These are phyloP conservation scores for Ehretia macrophylla DNA, from an alignment of 257 asterid genomes.

Conservation along the genomic window DNA sequence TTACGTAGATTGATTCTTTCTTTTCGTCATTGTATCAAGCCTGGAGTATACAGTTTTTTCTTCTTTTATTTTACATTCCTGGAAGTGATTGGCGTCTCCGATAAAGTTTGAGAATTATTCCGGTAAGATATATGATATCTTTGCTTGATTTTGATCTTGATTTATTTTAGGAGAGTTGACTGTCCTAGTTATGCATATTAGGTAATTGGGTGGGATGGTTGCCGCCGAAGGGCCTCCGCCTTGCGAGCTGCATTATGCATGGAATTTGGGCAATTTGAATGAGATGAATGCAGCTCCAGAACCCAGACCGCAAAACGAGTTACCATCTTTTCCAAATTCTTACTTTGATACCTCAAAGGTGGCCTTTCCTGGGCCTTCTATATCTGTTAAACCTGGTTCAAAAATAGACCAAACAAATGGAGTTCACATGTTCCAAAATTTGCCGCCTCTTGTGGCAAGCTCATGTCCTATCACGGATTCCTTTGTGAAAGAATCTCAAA, in stretches of 20 bases:
- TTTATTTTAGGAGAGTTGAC: slow-evolving; percentile 14
- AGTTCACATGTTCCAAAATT: slow-evolving; percentile 18
- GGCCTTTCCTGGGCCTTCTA: slow-evolving; percentile 18
- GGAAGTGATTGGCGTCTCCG: slow-evolving; percentile 18
- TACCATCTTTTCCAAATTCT: too few relatives aligned
- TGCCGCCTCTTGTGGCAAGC: slow-evolving; percentile 19
- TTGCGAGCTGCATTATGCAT: slow-evolving; percentile 43
- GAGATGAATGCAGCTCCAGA: slow-evolving; percentile 29
- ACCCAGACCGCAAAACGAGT: too few relatives aligned
- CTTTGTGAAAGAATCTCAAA: slow-evolving; percentile 22
- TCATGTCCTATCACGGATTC: slow-evolving; percentile 21
- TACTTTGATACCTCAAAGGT: too few relatives aligned
- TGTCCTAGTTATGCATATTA: slow-evolving; percentile 18
- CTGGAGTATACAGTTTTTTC: slow-evolving; percentile 31
- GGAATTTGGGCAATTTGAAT: slow-evolving; percentile 38
- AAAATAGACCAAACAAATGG: slow-evolving; percentile 27
- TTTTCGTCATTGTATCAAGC: slow-evolving; percentile 37
- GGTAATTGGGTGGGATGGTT: slow-evolving; percentile 56
- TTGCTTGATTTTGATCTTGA: slow-evolving; percentile 16
- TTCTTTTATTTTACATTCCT: slow-evolving; percentile 29
- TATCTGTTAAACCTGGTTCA: slow-evolving; percentile 24
- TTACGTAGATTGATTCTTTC: slow-evolving; percentile 55
- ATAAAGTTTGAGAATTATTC: slow-evolving; percentile 24
- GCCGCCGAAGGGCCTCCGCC: slow-evolving; percentile 37
- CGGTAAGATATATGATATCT: slow-evolving; percentile 41